Base-by-base conservation (phyloP, 306 rosid genomes). In the Corylus americana region DNA sequence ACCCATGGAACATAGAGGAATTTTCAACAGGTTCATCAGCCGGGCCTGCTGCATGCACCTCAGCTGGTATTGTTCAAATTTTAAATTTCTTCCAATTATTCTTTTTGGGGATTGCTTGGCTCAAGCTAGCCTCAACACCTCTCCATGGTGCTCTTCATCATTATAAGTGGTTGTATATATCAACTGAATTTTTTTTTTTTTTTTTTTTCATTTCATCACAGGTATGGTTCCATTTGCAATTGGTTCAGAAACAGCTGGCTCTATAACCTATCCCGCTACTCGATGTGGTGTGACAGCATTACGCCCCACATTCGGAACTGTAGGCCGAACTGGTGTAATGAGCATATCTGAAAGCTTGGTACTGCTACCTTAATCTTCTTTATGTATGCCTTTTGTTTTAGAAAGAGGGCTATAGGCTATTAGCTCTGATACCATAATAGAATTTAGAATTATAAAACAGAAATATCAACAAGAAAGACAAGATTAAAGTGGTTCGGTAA, bases 331-430 rank as follows among this genome's bases (percentile, higher is more conserved):
- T 3, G 97, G 96, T 76, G 94, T 92, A 27, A 92, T 92, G 96
- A 87, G 96, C 88, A 85, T 94, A 74, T 90, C 97, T 12, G 96
- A 94, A 79, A 94, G 96, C 88, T 76, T 88, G 92, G 97, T 93
- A 88, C 25, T 22, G 25, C 25, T 55, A 54, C 55, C 31, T 20
- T 27, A 76, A 35, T 42, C 71, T 48, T 57, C 58, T 37, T 35
- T 73, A 74, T 79, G 55, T 63, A 35, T 67, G 18, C 53, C 68
- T 55, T 22, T 22, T 22, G 25, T 22, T 22, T 22, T 22, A 22
- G 25, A 22, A 22, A 22, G 25, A 22, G 25, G 25, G 25, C 25
- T 22, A 22, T 22, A 22, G 25, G 25, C 25, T 22, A 22, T 22
- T 22, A 22, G 25, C 25, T 22, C 25, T 22, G 25, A 22, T 22